These are phyloP conservation scores for Coemansia sp. DNA, from an alignment of 192 early-diverging fungal species.

Conservation along the genomic window DNA sequence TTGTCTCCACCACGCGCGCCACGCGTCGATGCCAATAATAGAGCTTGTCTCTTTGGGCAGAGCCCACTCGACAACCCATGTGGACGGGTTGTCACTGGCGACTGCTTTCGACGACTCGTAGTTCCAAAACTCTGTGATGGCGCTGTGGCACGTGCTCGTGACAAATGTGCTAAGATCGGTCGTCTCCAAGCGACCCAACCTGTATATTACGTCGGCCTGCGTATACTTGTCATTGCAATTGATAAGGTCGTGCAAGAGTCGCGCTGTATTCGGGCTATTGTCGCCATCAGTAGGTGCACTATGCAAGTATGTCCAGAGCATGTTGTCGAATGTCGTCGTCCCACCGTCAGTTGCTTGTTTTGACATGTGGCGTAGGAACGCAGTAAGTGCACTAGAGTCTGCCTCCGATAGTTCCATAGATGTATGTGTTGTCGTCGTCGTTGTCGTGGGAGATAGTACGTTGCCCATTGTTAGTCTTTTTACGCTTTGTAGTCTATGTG, in stretches of 20 bases:
- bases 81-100: not conserved
- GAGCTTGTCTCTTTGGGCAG: not conserved
- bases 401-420: not conserved
- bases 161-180: not conserved
- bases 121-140: conserved; percentile 16
- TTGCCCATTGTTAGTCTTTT: conserved; percentile 1
- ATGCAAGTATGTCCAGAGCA: conserved; percentile 1
- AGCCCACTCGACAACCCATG: conserved; percentile 21
- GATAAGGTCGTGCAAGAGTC: not conserved
- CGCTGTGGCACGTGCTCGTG: conserved; percentile 7
- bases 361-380: not conserved
- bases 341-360: not conserved
- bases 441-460: conserved; percentile 1
- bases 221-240: not conserved
- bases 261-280: not conserved
- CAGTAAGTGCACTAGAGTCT: conserved; percentile 3
- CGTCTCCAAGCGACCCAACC: not conserved
- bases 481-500: not conserved
- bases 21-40: not conserved
- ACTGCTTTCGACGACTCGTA: not conserved
- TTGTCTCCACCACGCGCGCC: conserved; percentile 29
- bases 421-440: not conserved
- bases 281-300: not conserved
- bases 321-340: not conserved
- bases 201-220: not conserved